A percentile compares a stretch with the other conserved stretches of the same genome.
Evolutionary conservation across 768 basidiomycete species (phyloP).

Genomic region (Cubamyces sp.): DNA sequence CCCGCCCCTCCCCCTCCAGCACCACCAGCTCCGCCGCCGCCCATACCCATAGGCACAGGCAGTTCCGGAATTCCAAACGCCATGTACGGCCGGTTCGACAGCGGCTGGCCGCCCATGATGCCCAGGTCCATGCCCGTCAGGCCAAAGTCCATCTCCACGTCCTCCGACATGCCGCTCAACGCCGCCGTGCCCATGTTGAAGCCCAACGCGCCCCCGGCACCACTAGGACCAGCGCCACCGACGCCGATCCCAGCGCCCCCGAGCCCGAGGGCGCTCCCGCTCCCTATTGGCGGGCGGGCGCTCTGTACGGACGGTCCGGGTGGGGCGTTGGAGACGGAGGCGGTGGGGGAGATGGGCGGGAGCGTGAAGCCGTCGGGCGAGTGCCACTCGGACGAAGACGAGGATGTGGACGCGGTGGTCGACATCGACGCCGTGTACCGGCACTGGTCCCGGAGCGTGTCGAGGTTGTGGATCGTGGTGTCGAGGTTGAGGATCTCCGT

Average conservation of each 20-base stretch:
- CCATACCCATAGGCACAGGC: background rate
- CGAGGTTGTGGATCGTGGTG: constrained; percentile 23
- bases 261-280: background rate
- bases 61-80: constrained; percentile 24
- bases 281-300: background rate
- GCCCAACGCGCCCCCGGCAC: background rate
- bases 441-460: constrained; percentile 25
- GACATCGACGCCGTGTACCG: constrained; percentile 8
- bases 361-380: constrained; percentile 6
- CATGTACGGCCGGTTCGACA: constrained; percentile 45
- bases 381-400: constrained; percentile 11
- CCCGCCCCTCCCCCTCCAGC: constrained; percentile 17
- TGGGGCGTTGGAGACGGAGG: background rate
- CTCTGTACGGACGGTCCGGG: background rate
- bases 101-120: constrained; percentile 46
- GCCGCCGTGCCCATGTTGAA: background rate
- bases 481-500: constrained; percentile 20
- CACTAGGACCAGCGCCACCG: background rate
- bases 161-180: constrained; percentile 8
- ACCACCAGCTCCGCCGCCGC: background rate
- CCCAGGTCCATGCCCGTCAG: constrained; percentile 38
- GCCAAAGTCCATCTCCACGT: constrained; percentile 25
- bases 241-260: background rate
- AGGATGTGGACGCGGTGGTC: constrained; percentile 9
- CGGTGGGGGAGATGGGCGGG: background rate